Evolutionary conservation across 2,329 filamentous ascomycete species (phyloP), one percentile per base, ranked within the genome.

Genomic region (Penicillium thymicola): DNA sequence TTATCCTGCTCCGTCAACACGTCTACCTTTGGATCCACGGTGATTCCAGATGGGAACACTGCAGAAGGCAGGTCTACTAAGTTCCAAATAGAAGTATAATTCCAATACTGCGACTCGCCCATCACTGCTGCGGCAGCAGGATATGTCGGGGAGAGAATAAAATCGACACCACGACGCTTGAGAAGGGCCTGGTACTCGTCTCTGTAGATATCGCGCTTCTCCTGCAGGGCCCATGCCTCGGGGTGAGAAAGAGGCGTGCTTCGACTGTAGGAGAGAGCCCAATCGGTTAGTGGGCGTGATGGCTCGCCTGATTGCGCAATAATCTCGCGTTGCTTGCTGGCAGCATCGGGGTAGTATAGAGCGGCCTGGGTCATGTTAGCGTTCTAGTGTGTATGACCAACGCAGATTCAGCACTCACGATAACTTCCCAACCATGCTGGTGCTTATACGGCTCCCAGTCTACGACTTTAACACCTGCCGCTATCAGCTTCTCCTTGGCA

Each of bases 301-400:
- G 80, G 79, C 59, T 82, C 80, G 9, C 75, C 56, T 0, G 75
- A 68, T 10, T 67, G 60, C 0, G 60, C 59, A 30, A 82, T 68
- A 18, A 70, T 62, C 2, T 65, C 66, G 50, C 69, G 70, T 48
- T 72, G 60, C 32, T 59, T 53, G 40, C 57, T 59, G 3, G 71
- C 77, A 14, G 75, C 76, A 27, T 80, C 78, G 0, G 80, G 79
- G 66, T 76, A 82, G 69, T 82, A 82, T 13, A 79, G 73, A 59
- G 46, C 70, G 59, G 60, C 79, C 75, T 62, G 62, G 34, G 58
- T 65, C 0, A 69, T 70, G 18, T 75, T 60, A 25, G 62, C 61
- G 0, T 65, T 63, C 3, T 68, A 65, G n/a, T 48, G 25, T 16
- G 3, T 7, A 8, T 8, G 11, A 5, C 6, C n/a, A 21, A 21